These are phyloP conservation scores for Apophysomyces trapeziformis DNA, from an alignment of 371 early-diverging fungal genomes.

Conservation along the genomic window DNA sequence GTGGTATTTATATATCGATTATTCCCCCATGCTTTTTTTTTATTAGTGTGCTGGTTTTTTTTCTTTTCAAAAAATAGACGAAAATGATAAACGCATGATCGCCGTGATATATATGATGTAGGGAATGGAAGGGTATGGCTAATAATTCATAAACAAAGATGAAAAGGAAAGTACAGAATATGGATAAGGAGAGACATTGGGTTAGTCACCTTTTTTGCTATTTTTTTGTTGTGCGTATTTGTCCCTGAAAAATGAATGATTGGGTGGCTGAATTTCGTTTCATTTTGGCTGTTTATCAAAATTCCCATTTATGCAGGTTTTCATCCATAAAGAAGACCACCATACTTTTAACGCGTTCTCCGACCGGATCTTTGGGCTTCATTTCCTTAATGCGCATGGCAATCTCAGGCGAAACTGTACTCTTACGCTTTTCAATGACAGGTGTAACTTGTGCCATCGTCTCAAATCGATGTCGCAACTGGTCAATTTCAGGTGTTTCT, in stretches of 20 bases:
- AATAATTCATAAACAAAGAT: neutral
- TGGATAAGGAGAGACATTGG: slow-evolving; percentile 3
- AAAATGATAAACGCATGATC: neutral
- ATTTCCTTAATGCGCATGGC: slow-evolving; percentile 38
- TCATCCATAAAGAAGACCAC: slow-evolving; percentile 53
- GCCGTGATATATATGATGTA: neutral
- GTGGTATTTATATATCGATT: neutral
- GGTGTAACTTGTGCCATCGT: slow-evolving; percentile 25
- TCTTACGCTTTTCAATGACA: neutral
- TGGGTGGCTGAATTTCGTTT: neutral
- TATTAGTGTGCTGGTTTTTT: slow-evolving; percentile 3
- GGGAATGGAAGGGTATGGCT: slow-evolving; percentile 3
- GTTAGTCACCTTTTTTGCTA: too few relatives aligned
- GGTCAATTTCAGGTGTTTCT: slow-evolving; percentile 46
- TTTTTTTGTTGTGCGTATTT: neutral
- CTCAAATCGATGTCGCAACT: slow-evolving; percentile 40
- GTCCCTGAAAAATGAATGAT: neutral
- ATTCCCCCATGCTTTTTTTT: slow-evolving; percentile 11
- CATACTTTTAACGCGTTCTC: slow-evolving; percentile 46
- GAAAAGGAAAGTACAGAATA: neutral
- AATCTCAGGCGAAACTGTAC: slow-evolving; percentile 29
- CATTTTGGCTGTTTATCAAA: slow-evolving; percentile 16
- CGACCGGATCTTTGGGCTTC: slow-evolving; percentile 42
- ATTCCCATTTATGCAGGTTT: slow-evolving; percentile 51
- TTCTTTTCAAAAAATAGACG: neutral